Conservation (phyloP, 176 grass and related monocot species). For the Echinochloa phyllopogon region DNA sequence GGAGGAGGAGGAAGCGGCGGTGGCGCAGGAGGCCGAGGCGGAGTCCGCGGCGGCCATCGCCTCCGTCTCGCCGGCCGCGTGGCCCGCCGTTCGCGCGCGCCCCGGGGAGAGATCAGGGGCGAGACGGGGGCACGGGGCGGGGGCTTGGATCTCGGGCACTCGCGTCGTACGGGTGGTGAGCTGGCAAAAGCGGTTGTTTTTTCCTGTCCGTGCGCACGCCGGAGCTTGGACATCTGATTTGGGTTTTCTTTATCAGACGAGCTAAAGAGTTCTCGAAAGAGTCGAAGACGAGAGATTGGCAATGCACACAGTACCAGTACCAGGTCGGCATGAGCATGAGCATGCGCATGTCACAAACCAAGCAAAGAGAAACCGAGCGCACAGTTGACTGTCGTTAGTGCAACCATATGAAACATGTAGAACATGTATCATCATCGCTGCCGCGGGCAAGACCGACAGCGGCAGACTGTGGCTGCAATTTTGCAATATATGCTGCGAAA, state of each 20-base stretch:
- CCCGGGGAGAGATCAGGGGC: slow-evolving; percentile 36
- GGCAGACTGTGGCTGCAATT: neutral
- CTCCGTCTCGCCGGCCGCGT: slow-evolving; percentile 39
- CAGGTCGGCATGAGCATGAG: too few relatives aligned
- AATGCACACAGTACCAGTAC: too few relatives aligned
- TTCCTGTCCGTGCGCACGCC: slow-evolving; percentile 47
- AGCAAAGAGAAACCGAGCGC: too few relatives aligned
- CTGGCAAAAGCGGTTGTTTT: slow-evolving; percentile 18
- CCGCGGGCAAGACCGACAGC: too few relatives aligned
- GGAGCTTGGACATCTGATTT: neutral
- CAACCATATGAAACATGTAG: too few relatives aligned
- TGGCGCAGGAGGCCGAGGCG: neutral
- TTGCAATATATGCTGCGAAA: neutral
- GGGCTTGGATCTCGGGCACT: slow-evolving; percentile 48
- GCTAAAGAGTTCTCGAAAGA: too few relatives aligned
- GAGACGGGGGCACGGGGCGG: neutral
- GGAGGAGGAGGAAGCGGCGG: neutral
- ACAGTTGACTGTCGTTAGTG: too few relatives aligned
- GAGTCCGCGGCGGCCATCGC: slow-evolving; percentile 28
- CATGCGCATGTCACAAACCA: too few relatives aligned
- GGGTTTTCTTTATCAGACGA: too few relatives aligned
- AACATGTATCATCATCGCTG: too few relatives aligned
- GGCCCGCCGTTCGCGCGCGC: slow-evolving; percentile 15
- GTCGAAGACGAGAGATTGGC: too few relatives aligned
- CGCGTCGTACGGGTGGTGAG: neutral